These are phyloP conservation scores for Xerocomus potaroensis DNA, from an alignment of 768 basidiomycete genomes.

Conservation along the genomic window DNA sequence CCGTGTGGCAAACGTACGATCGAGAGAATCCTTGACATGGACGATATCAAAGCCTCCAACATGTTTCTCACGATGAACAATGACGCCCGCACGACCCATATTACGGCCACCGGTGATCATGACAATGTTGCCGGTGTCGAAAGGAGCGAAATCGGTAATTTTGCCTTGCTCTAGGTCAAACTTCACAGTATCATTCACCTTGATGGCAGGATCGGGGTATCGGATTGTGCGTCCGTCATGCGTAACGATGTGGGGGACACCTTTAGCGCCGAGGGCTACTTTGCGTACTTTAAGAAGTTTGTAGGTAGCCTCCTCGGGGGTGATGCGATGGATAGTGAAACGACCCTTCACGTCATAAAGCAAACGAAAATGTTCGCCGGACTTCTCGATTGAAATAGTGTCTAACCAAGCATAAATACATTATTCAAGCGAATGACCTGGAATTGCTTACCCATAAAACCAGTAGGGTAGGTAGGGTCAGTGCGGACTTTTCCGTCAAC, in stretches of 20 bases:
- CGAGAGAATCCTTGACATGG: conserved; percentile 93
- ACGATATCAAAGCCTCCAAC: conserved; percentile 98
- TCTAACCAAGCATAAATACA: conserved; percentile 44
- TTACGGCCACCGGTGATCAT: conserved; percentile 99
- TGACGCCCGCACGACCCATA: conserved; percentile 98
- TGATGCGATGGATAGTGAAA: conserved; percentile 99
- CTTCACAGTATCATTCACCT: conserved; percentile 96
- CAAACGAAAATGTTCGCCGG: conserved; percentile 98
- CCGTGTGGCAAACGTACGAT: conserved; percentile 97
- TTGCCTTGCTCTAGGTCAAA: conserved; percentile 94
- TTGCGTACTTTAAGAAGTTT: conserved; percentile 94
- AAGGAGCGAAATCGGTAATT: conserved; percentile 89
- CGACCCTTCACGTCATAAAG: conserved; percentile 99
- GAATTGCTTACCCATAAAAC: conserved; percentile 83
- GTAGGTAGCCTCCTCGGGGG: conserved; percentile 93
- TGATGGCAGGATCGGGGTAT: conserved; percentile 95
- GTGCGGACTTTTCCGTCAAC: conserved; percentile 99
- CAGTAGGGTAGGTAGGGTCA: conserved; percentile 93
- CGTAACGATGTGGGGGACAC: conserved; percentile 95
- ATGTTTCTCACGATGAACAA: conserved; percentile 96
- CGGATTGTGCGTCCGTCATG: conserved; percentile 99
- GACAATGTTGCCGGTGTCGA: conserved; percentile 95
- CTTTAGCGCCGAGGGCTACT: conserved; percentile 87
- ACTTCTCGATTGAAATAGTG: conserved; percentile 96
- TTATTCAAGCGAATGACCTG: not conserved